Base-by-base conservation (phyloP, 2,329 filamentous ascomycete species). In the Lasiodiplodia gonubiensis region DNA sequence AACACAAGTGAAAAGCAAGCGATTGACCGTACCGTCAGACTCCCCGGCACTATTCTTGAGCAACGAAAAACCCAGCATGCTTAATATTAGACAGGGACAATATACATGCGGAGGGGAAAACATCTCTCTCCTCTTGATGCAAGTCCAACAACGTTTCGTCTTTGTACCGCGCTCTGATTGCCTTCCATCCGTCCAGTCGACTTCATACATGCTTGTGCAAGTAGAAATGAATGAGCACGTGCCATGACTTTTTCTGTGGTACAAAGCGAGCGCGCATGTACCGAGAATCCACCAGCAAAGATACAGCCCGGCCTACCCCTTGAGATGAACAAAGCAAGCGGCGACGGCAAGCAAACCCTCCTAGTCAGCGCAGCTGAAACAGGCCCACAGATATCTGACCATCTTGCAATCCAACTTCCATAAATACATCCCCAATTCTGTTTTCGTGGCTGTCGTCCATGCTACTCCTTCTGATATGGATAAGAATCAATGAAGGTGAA, bases 401-500 rank as follows among this genome's bases (percentile, higher is more conserved):
- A 18, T 54, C 27, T 46, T 46, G 42, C 10, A 27, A 27, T n/a
- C 16, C 51, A 4, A 35, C 12, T 11, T 33, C 33, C 30, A 14
- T 37, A 59, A 59, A 14, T 46, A 27, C 21, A 21, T 39, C 18
- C 12, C 33, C n/a, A 37, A 8, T 46, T 18, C n/a, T 37, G 37
- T 46, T 27, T 46, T 39, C 35, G 23, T 18, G 42, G 35, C 37
- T 30, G n/a, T 59, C 55, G 25, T 59, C 37, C 37, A 42, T 59
- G 55, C 55, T 25, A 25, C 46, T 27, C 23, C 55, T 46, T 27
- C 37, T 59, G 55, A 46, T 59, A 59, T 59, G 23, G 35, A 30
- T 27, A 12, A 23, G 25, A 46, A 10, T 10, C n/a, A 30, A 27
- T 27, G 37, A 46, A 23, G 42, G 23, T 37, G n/a, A 59, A 46